Conservation (phyloP, 192 early-diverging fungal species). For the Mortierella antarctica region DNA sequence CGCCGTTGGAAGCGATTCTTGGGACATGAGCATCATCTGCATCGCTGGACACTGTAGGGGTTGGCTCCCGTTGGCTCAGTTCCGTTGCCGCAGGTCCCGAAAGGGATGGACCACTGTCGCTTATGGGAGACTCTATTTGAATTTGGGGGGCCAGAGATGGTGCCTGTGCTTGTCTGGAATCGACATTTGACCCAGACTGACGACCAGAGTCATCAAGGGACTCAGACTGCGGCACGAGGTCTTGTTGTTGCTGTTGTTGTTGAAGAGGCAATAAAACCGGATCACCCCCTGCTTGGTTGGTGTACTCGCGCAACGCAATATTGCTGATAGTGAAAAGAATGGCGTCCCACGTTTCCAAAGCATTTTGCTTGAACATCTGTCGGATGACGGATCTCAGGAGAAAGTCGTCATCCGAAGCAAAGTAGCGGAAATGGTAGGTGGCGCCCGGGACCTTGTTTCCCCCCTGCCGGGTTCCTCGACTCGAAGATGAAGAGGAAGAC, state of each 20-base stretch:
- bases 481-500: neutral
- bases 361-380: slow-evolving; percentile 71
- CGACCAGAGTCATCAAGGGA: too few species aligned
- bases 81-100: too few species aligned
- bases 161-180: neutral
- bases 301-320: slow-evolving; percentile 31
- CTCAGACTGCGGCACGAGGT: neutral
- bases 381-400: slow-evolving; percentile 69
- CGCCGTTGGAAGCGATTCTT: too few species aligned
- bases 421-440: slow-evolving; percentile 61
- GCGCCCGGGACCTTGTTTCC: neutral
- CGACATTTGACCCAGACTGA: too few species aligned
- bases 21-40: too few species aligned
- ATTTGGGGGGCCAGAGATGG: too few species aligned
- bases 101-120: too few species aligned
- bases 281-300: neutral
- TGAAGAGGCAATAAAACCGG: neutral
- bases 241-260: slow-evolving; percentile 1
- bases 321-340: slow-evolving; percentile 70
- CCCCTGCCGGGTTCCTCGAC: neutral
- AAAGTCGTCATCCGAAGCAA: slow-evolving; percentile 79
- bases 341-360: slow-evolving; percentile 71
- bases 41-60: too few species aligned
- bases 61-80: too few species aligned
- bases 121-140: too few species aligned